Evolutionary conservation across 2,329 filamentous ascomycete species (phyloP).

Genomic region (Pseudogymnoascus sp.): DNA sequence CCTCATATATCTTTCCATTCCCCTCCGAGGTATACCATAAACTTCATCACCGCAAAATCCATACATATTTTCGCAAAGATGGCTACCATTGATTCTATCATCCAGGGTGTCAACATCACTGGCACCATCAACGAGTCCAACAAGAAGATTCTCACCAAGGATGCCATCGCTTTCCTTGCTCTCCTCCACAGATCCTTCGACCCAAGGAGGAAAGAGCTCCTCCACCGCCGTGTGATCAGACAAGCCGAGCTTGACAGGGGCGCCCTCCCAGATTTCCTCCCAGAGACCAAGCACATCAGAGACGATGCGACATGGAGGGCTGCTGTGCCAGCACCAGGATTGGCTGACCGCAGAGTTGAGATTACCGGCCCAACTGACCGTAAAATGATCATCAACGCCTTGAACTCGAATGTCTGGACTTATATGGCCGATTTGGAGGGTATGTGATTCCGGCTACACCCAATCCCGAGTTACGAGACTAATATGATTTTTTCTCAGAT

Average conservation of each 20-base stretch:
- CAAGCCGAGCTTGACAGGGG: constrained; percentile 93
- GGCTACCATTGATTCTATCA: constrained; percentile 65
- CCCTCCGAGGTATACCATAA: constrained; percentile 2
- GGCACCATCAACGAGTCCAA: constrained; percentile 69
- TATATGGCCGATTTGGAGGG: constrained; percentile 99
- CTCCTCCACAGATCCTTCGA: constrained; percentile 96
- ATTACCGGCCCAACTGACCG: constrained; percentile 95
- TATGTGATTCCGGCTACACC: constrained; percentile 34
- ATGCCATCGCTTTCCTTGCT: constrained; percentile 85
- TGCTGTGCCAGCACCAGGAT: constrained; percentile 79
- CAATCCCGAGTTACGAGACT: not conserved
- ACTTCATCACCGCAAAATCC: constrained; percentile 1
- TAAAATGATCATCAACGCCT: constrained; percentile 97
- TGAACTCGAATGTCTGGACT: constrained; percentile 95
- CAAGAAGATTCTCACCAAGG: constrained; percentile 84
- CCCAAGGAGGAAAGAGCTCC: constrained; percentile 72
- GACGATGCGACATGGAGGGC: constrained; percentile 92
- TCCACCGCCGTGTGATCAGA: constrained; percentile 76
- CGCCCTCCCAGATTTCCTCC: constrained; percentile 82
- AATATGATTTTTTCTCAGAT: constrained; percentile 44
- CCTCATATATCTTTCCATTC: constrained; percentile 9
- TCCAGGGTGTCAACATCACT: constrained; percentile 81
- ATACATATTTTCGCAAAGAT: constrained; percentile 37
- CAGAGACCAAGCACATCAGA: constrained; percentile 90
- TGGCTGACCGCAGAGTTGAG: constrained; percentile 89